A percentile compares a stretch with the other conserved stretches of the same genome.
phyloP scores from a whole-genome alignment of 2,329 filamentous ascomycete species.

The Graphium sp. region DNA sequence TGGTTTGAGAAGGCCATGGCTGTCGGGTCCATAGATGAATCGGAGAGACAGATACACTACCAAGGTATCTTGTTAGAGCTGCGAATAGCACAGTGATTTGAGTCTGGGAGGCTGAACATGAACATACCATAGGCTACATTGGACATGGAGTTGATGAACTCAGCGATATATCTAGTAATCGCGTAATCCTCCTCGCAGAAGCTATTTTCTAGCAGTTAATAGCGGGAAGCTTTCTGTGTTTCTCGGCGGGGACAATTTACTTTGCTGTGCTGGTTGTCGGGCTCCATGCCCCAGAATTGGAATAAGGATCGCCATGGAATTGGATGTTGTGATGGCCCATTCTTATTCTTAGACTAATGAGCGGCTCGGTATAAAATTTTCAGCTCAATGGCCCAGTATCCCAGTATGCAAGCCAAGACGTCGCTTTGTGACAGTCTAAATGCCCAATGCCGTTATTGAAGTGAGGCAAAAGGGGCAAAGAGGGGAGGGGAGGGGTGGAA shows the following conservation, averaged over 20 bases:
- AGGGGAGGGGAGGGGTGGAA: too few species aligned
- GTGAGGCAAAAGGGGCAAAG: too few species aligned
- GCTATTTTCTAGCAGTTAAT: conserved; percentile 9
- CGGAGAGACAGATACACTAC: conserved; percentile 23
- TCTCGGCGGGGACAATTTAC: conserved; percentile 13
- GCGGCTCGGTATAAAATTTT: too few species aligned
- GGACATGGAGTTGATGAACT: conserved; percentile 25
- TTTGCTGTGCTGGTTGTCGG: conserved; percentile 21
- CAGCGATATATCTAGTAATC: conserved; percentile 22
- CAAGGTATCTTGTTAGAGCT: neutral
- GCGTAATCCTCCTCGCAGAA: conserved; percentile 30
- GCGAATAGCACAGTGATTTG: conserved; percentile 7
- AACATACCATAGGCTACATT: conserved; percentile 16
- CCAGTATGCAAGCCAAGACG: too few species aligned
- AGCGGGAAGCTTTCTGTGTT: neutral
- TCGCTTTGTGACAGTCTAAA: too few species aligned
- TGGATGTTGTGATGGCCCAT: conserved; percentile 19
- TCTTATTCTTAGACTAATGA: conserved; percentile 1
- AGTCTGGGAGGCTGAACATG: neutral
- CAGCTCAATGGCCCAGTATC: too few species aligned
- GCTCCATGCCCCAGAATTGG: conserved; percentile 17
- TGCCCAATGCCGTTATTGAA: too few species aligned
- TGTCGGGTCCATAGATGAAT: conserved; percentile 16
- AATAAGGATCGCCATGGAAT: conserved; percentile 16
- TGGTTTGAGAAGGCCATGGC: conserved; percentile 13